phyloP scores from a whole-genome alignment of 78 protist species.

The Cyanophora paradoxa region DNA sequence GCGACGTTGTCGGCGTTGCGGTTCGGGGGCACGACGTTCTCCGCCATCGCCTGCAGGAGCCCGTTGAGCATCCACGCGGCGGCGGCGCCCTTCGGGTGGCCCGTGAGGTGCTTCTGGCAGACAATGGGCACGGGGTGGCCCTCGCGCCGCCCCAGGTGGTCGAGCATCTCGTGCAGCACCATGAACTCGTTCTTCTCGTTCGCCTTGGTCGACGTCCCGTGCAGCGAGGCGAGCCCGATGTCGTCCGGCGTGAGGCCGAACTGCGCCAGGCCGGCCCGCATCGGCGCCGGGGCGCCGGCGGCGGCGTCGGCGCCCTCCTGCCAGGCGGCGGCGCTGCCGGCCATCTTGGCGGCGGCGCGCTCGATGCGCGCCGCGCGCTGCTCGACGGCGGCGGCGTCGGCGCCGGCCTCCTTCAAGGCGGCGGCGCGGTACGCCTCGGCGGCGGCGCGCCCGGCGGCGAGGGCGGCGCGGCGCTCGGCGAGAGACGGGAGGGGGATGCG shows the following conservation, averaged over 20 bases:
- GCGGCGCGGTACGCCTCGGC: too few relatives aligned
- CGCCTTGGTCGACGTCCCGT: slow-evolving; percentile 56
- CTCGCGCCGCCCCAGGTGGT: slow-evolving; percentile 41
- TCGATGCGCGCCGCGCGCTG: too few relatives aligned
- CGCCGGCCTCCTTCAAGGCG: not conserved
- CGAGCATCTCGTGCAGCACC: slow-evolving; percentile 31
- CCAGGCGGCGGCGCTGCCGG: slow-evolving; percentile 6
- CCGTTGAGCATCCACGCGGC: slow-evolving; percentile 71
- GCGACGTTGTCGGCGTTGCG: slow-evolving; percentile 59
- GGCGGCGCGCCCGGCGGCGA: too few relatives aligned
- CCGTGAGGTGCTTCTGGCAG: slow-evolving; percentile 57
- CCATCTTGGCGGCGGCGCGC: too few relatives aligned
- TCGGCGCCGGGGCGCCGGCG: slow-evolving; percentile 31
- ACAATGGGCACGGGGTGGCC: slow-evolving; percentile 42
- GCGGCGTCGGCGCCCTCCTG: slow-evolving; percentile 6
- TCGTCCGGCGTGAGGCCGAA: slow-evolving; percentile 50
- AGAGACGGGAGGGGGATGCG: too few relatives aligned
- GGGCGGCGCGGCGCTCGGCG: too few relatives aligned
- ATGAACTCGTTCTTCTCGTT: slow-evolving; percentile 46
- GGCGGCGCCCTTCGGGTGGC: slow-evolving; percentile 63
- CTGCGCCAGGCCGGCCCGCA: slow-evolving; percentile 53
- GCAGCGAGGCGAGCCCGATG: slow-evolving; percentile 56
- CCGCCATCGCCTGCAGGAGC: slow-evolving; percentile 31
- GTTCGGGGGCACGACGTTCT: slow-evolving; percentile 46
- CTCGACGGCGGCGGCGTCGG: slow-evolving; percentile 7